A percentile compares a stretch with the other conserved stretches of the same genome.
phyloP scores from a whole-genome alignment of 768 basidiomycete genomes.

The Kwoniella bestiolae region DNA sequence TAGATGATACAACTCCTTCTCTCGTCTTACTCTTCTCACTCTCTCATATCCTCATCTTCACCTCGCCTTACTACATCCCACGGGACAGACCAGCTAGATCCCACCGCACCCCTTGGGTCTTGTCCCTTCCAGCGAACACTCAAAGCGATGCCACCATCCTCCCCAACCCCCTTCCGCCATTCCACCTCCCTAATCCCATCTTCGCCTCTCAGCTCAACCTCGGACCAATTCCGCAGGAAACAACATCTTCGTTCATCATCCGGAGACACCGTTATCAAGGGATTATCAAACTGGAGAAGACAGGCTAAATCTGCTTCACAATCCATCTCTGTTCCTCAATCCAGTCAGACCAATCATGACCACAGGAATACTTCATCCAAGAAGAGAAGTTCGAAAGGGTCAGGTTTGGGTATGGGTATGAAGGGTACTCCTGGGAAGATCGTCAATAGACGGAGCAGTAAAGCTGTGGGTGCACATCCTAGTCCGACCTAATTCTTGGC shows the following conservation, averaged over 20 bases:
- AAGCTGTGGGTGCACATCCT: slow-evolving; percentile 9
- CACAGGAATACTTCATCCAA: background rate
- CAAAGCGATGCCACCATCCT: slow-evolving; percentile 18
- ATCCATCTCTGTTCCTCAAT: background rate
- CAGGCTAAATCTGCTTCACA: slow-evolving; percentile 7
- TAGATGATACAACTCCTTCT: too few species aligned
- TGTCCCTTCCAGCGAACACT: background rate
- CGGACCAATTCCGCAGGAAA: background rate
- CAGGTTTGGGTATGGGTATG: slow-evolving; percentile 42
- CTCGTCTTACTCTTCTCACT: too few species aligned
- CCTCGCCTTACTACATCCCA: too few species aligned
- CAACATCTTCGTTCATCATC: slow-evolving; percentile 2
- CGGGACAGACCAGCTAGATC: too few species aligned
- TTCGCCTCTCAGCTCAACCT: slow-evolving; percentile 3
- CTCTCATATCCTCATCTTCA: too few species aligned
- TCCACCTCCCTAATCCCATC: slow-evolving; percentile 9
- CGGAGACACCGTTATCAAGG: slow-evolving; percentile 7
- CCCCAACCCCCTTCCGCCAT: slow-evolving; percentile 9
- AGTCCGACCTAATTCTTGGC: too few species aligned
- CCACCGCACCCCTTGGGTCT: too few species aligned
- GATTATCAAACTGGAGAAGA: slow-evolving; percentile 21
- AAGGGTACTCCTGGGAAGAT: slow-evolving; percentile 37
- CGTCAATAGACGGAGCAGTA: slow-evolving; percentile 14
- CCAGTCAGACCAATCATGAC: background rate
- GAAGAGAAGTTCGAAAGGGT: background rate